Evolutionary conservation across 495 filamentous ascomycete genomes (phyloP).

Genomic region (Cudoniella acicularis): DNA sequence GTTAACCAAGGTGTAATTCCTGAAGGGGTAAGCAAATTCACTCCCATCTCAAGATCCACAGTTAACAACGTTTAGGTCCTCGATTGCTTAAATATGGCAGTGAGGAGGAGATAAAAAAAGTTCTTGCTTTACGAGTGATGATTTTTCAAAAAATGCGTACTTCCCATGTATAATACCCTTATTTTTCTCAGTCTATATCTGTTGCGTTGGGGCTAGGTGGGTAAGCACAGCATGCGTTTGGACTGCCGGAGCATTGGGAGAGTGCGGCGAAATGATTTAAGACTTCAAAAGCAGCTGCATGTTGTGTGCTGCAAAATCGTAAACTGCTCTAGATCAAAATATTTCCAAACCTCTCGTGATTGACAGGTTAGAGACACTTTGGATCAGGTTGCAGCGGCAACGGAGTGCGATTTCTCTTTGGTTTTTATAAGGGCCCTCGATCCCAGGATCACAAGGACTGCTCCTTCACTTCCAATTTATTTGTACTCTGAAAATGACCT

Average conservation of each 20-base stretch:
- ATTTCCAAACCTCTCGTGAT: too few species aligned
- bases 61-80: slow-evolving; percentile 20
- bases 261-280: not conserved
- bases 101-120: slow-evolving; percentile 23
- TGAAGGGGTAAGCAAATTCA: slow-evolving; percentile 20
- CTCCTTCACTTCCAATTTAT: too few species aligned
- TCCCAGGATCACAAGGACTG: too few species aligned
- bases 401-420: too few species aligned
- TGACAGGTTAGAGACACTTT: too few species aligned
- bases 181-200: not conserved
- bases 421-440: too few species aligned
- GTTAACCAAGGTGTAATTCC: slow-evolving; percentile 66
- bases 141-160: slow-evolving; percentile 14
- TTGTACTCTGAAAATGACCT: too few species aligned
- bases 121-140: slow-evolving; percentile 18
- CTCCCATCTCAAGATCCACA: not conserved
- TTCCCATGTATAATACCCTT: slow-evolving; percentile 15
- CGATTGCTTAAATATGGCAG: slow-evolving; percentile 23
- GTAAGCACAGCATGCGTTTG: not conserved
- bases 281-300: not conserved
- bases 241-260: not conserved
- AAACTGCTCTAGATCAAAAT: not conserved
- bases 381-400: too few species aligned
- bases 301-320: not conserved
- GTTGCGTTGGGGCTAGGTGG: too few species aligned